Evolutionary conservation across 2,329 filamentous ascomycete species (phyloP), one percentile per base, ranked within the genome.

Genomic region (Colletotrichum sp.): DNA sequence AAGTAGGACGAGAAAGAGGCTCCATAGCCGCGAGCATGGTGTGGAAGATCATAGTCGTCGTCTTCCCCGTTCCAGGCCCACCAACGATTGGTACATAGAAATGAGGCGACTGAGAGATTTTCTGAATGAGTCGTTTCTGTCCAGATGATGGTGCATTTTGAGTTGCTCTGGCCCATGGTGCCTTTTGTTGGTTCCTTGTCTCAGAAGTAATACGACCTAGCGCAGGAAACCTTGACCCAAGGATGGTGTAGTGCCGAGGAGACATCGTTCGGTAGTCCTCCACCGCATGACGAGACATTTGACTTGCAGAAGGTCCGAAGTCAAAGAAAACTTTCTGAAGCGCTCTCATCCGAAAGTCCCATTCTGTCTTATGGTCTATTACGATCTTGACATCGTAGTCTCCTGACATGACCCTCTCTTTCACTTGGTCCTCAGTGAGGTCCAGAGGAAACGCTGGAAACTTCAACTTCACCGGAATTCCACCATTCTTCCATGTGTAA

Each of bases 401-500:
- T 5, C 18, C 39, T n/a, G 39, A 44, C 39, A 44, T 44, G 39
- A 44, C 9, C 39, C 3, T 44, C 39, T 44, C 39, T 18, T n/a
- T 44, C 18, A 44, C 39, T 12, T 44, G 9, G 39, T 44, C 39
- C 6, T 44, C 9, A 12, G 39, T 44, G 39, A 44, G 39, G 39
- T 44, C 39, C 0, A 44, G 9, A 3, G 39, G 0, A n/a, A 44
- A 3, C 2, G 12, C 39, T 44, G 39, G 39, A 2, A 44, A 44
- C 39, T 44, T 4, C 9, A n/a, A 9, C 9, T 44, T 44, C 18
- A n/a, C 39, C 39, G 39, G 39, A n/a, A n/a, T n/a, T 1, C 6
- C 39, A 1, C 6, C 6, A 44, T n/a, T 5, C 39, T n/a, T 44
- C 9, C 39, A 44, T 1, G 1, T 0, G 18, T 2, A 44, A n/a